Base-by-base conservation (phyloP, 108 stramenopile species). In the Schizochytrium sp. region DNA sequence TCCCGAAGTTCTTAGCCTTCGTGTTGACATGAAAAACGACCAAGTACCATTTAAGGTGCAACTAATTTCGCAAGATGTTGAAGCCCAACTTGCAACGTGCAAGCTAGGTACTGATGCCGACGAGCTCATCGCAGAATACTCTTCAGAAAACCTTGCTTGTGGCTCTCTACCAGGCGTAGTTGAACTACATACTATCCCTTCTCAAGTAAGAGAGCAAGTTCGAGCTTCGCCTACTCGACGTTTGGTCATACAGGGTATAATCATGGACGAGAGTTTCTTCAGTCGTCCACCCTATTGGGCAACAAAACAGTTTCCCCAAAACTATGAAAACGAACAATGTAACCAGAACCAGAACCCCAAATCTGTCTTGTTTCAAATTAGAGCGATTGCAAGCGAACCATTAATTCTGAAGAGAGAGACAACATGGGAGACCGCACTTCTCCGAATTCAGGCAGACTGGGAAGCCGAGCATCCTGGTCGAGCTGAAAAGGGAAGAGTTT, bases 21-120 rank as follows among this genome's bases (percentile, higher is more conserved):
- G 64, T 44, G 15, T 69, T 3, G 15, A 15, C 28, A 44, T 69
- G 12, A 38, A 44, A 38, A 12, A 15, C 10, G 5, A 7, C 8
- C 19, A 69, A 0, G 2, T 69, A 44, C 12, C 64, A 40, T 83
- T 83, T 53, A 83, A 83, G 76, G 50, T 83, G 76, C 76, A 83
- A 28, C 15, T 83, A 5, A 49, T 83, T 10, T 83, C 53, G 2
- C 76, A 83, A 28, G 76, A 56, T 5, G 53, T 83, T 55, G 53
- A 17, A 10, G 47, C 76, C 28, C 76, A 83, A 40, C 47, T 55
- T 5, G 3, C 49, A 5, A 19, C 76, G 15, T 38, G 50, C 49
- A 42, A 17, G 47, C 2, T 83, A 10, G 76, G 76, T 10, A 47
- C 64, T 1, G 3, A 83, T 10, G 47, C 50, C 50, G 76, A 83